Conservation (phyloP, 495 filamentous ascomycete species). For the Saxophila tyrrhenica region DNA sequence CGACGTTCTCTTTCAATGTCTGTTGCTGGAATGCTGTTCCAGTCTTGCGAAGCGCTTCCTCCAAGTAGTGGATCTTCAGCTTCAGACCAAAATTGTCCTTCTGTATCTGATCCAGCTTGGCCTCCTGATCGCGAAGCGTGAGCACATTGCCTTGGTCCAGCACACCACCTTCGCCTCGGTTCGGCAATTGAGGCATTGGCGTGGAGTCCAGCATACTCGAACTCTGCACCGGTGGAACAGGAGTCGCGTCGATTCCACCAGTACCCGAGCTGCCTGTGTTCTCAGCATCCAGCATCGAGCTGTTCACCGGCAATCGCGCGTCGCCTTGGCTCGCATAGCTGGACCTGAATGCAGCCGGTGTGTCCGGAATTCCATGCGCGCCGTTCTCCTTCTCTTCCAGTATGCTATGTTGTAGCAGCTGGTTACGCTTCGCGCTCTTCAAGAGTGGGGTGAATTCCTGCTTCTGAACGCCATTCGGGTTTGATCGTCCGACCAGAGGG, state of each 20-base stretch:
- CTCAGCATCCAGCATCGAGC: slow-evolving; percentile 55
- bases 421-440: slow-evolving; percentile 75
- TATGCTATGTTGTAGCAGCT: slow-evolving; percentile 44
- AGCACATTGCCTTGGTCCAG: slow-evolving; percentile 74
- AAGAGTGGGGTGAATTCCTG: slow-evolving; percentile 85
- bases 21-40: slow-evolving; percentile 79
- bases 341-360: slow-evolving; percentile 55
- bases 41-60: slow-evolving; percentile 66
- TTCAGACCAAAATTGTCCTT: slow-evolving; percentile 80
- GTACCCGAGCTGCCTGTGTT: slow-evolving; percentile 45
- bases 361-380: slow-evolving; percentile 42
- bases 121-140: slow-evolving; percentile 87
- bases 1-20: slow-evolving; percentile 85
- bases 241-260: slow-evolving; percentile 46
- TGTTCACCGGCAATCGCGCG: slow-evolving; percentile 36
- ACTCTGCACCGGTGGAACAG: slow-evolving; percentile 57
- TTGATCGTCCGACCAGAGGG: slow-evolving; percentile 55
- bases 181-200: slow-evolving; percentile 56
- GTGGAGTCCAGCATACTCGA: slow-evolving; percentile 66
- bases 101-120: slow-evolving; percentile 83
- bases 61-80: slow-evolving; percentile 70
- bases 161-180: slow-evolving; percentile 47
- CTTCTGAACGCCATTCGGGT: slow-evolving; percentile 47
- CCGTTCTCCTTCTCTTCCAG: slow-evolving; percentile 33
- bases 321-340: slow-evolving; percentile 49